Conservation (phyloP, 345 rosid species). For the Eutrema japonicum region DNA sequence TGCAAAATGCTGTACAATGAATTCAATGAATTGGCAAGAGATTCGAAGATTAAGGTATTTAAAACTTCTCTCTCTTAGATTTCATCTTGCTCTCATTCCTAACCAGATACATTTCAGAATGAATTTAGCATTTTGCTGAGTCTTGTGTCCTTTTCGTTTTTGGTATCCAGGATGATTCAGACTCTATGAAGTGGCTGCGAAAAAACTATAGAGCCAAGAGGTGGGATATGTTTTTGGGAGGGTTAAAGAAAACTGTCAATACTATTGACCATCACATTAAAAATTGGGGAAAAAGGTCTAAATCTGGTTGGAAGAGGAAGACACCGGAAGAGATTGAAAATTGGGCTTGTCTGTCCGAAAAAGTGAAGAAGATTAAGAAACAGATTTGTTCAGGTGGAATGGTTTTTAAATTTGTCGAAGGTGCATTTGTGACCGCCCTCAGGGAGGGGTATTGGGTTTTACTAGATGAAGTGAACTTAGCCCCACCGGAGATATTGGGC, state of each 20-base stretch:
- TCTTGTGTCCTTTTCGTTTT: slow-evolving; percentile 34
- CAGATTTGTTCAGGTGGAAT: slow-evolving; percentile 80
- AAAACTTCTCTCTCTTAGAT: neutral
- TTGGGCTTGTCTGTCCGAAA: slow-evolving; percentile 61
- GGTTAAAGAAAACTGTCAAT: slow-evolving; percentile 53
- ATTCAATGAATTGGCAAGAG: slow-evolving; percentile 64
- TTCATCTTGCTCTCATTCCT: slow-evolving; percentile 13
- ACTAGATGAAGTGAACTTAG: slow-evolving; percentile 97
- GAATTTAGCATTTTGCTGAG: slow-evolving; percentile 31
- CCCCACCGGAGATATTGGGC: slow-evolving; percentile 93
- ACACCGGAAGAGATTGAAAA: slow-evolving; percentile 49
- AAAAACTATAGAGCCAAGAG: slow-evolving; percentile 52
- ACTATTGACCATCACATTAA: slow-evolving; percentile 45
- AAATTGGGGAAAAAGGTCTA: slow-evolving; percentile 40
- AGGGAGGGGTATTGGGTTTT: slow-evolving; percentile 91
- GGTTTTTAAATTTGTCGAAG: slow-evolving; percentile 95
- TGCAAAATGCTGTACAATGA: slow-evolving; percentile 76
- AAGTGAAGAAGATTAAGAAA: slow-evolving; percentile 55
- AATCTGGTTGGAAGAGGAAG: slow-evolving; percentile 69
- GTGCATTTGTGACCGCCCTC: slow-evolving; percentile 88
- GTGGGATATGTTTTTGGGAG: slow-evolving; percentile 61
- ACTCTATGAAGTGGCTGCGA: slow-evolving; percentile 51
- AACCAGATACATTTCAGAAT: slow-evolving; percentile 9
- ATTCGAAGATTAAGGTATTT: slow-evolving; percentile 56
- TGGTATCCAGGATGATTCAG: slow-evolving; percentile 55